Evolutionary conservation across 768 basidiomycete genomes (phyloP), one percentile per base, ranked within the genome.

Genomic region (Leccinum fibrillosum): DNA sequence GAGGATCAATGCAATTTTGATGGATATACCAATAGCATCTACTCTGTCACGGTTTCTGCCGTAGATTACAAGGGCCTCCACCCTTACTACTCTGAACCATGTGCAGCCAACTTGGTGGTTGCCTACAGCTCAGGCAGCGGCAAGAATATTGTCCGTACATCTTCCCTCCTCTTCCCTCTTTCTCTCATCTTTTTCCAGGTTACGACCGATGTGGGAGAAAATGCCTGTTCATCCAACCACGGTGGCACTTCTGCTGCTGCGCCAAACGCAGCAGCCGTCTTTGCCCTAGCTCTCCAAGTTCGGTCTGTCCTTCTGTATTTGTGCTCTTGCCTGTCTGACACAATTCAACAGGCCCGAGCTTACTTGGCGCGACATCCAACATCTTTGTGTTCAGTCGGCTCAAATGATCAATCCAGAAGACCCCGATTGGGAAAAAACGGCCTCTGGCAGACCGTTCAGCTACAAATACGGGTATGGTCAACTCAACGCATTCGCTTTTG

Each of bases 1-100:
- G 92, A 90, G 17, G 97, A 99, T 69, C 96, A 98, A 72, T 99
- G 97, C 78, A 99, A 99, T 72, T 98, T 99, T 68, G 96, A 98
- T 64, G 97, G 97, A 7, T 99, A 99, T 72, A 99, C 97, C 12
- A 99, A 99, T 70, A 92, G 90, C 66, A 95, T 98, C 58, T 98
- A 92, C 74, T 92, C 91, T 7, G 86, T 99, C 45, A 99, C 97
- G 0, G 93, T 99, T 28, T 88, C 94, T n/a, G 92, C 97, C 0
- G 80, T 98, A 58, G 97, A 98, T 67, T 85, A 88, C 71, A 91
- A 92, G 69, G 96, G 94, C 15, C 74, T 94, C 32, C 97, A 97
- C 68, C 97, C 97, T 13, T 93, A 91, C 69, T 98, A 99, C 66
- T 98, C 96, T 4, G 97, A 99, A 73, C 77, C 93, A n/a, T 99